Evolutionary conservation across 2,329 filamentous ascomycete species (phyloP).

Genomic region (Colletotrichum shisoi): DNA sequence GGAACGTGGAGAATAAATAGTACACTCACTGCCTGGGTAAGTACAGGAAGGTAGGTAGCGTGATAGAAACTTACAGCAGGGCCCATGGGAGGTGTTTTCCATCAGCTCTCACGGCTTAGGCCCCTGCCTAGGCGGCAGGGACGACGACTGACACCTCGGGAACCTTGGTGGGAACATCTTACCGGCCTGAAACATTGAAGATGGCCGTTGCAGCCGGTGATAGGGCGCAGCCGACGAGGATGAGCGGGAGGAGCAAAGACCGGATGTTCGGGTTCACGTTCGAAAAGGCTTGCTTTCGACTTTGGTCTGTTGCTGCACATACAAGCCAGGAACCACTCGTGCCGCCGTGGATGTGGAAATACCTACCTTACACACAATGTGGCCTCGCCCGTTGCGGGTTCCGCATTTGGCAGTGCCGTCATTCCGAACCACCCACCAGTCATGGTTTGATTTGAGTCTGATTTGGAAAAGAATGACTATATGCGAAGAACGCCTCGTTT

Average conservation of each 20-base stretch:
- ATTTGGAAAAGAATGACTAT: not conserved
- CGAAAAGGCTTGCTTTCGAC: slow-evolving; percentile 18
- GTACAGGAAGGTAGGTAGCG: no score
- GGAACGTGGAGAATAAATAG: no score
- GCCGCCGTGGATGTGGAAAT: slow-evolving; percentile 18
- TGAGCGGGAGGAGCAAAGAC: slow-evolving; percentile 29
- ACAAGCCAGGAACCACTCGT: slow-evolving; percentile 27
- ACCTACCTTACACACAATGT: no score
- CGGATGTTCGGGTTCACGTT: slow-evolving; percentile 29
- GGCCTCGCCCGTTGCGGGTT: not conserved
- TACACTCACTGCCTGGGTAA: no score
- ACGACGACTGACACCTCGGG: slow-evolving; percentile 12
- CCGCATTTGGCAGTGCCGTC: not conserved
- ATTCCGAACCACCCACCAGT: not conserved
- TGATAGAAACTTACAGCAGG: not conserved
- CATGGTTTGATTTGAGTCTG: not conserved
- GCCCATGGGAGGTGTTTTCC: not conserved
- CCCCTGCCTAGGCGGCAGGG: not conserved
- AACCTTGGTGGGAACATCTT: slow-evolving; percentile 38
- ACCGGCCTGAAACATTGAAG: slow-evolving; percentile 38
- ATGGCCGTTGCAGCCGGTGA: slow-evolving; percentile 24
- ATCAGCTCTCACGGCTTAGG: not conserved
- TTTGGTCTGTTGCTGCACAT: not conserved
- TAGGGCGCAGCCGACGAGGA: slow-evolving; percentile 10
- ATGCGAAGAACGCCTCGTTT: not conserved